A percentile compares a stretch with the other conserved stretches of the same genome.
phyloP scores from a whole-genome alignment of 306 rosid genomes.

The Fragaria vesca region DNA sequence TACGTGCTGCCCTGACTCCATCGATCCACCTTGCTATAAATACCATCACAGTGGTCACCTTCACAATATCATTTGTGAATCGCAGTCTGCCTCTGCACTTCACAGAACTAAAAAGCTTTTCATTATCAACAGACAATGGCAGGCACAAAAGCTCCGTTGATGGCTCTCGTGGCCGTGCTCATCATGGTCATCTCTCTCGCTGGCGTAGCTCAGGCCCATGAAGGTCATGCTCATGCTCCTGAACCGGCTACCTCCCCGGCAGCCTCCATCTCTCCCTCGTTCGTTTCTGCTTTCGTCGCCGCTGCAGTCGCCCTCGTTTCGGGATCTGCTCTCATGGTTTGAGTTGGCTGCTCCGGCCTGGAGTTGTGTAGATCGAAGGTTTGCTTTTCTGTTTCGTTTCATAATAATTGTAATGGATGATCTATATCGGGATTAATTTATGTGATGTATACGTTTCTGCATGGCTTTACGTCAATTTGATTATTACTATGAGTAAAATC shows the following conservation, averaged over 20 bases:
- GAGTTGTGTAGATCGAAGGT: constrained; percentile 19
- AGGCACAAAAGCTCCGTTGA: constrained; percentile 31
- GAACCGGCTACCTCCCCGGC: constrained; percentile 53
- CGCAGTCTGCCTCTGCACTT: constrained; percentile 19
- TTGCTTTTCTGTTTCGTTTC: constrained; percentile 12
- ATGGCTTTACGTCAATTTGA: constrained; percentile 10
- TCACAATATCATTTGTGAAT: not conserved
- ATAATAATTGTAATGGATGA: not conserved
- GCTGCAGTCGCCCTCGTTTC: constrained; percentile 50
- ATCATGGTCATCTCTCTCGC: constrained; percentile 39
- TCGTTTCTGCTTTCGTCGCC: constrained; percentile 41
- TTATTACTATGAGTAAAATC: constrained; percentile 13
- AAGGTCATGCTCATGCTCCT: constrained; percentile 12
- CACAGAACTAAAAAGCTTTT: not conserved
- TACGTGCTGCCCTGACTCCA: constrained; percentile 42
- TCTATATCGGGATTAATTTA: not conserved
- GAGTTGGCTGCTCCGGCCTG: constrained; percentile 19
- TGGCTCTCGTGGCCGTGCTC: constrained; percentile 43
- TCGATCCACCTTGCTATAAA: constrained; percentile 35
- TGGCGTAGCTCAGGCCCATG: constrained; percentile 44
- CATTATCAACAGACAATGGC: constrained; percentile 48
- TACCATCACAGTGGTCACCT: accelerated
- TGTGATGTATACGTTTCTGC: not conserved
- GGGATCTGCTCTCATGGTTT: constrained; percentile 61
- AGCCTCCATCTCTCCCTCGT: constrained; percentile 40